Percentiles rank a stretch among this genome's conserved stretches.
These are phyloP conservation scores for Neophaeococcomyces mojaviensis DNA, from an alignment of 2,329 filamentous ascomycete genomes.

Conservation along the genomic window DNA sequence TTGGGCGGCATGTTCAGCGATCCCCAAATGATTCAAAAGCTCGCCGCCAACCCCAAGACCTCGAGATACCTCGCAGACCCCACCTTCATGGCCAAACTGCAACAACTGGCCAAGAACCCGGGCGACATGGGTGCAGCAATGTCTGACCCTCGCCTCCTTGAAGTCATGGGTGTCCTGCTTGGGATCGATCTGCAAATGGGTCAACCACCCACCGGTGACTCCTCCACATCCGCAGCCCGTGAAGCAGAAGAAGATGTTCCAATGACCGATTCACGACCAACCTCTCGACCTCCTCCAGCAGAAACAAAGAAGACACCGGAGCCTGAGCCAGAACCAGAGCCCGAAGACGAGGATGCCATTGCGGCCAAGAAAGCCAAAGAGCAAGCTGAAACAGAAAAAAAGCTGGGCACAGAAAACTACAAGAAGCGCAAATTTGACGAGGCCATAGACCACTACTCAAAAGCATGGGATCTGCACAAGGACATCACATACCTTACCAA, in stretches of 20 bases:
- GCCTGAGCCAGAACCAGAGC: constrained; percentile 56
- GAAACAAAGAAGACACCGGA: constrained; percentile 51
- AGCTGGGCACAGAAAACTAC: constrained; percentile 85
- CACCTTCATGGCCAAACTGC: constrained; percentile 83
- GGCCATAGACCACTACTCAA: constrained; percentile 87
- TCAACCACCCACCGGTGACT: constrained; percentile 35
- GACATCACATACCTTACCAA: constrained; percentile 98
- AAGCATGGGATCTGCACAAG: constrained; percentile 90
- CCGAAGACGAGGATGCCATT: constrained; percentile 71
- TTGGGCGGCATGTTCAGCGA: constrained; percentile 93
- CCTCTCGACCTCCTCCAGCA: constrained; percentile 36
- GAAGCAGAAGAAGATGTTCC: constrained; percentile 64
- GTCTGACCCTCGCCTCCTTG: constrained; percentile 82
- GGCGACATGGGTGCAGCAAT: constrained; percentile 69
- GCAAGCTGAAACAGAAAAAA: constrained; percentile 90
- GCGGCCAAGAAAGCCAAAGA: constrained; percentile 87
- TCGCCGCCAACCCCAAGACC: constrained; percentile 92
- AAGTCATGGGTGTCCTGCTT: constrained; percentile 87
- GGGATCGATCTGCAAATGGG: constrained; percentile 83
- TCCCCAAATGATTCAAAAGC: constrained; percentile 79
- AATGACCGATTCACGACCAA: constrained; percentile 64
- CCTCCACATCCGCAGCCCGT: constrained; percentile 25
- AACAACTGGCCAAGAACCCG: constrained; percentile 73
- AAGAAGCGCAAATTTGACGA: constrained; percentile 97
- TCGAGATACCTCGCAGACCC: constrained; percentile 70